These are phyloP conservation scores for Caloboletus inedulis DNA, from an alignment of 1,284 basidiomycete species.

Conservation along the genomic window DNA sequence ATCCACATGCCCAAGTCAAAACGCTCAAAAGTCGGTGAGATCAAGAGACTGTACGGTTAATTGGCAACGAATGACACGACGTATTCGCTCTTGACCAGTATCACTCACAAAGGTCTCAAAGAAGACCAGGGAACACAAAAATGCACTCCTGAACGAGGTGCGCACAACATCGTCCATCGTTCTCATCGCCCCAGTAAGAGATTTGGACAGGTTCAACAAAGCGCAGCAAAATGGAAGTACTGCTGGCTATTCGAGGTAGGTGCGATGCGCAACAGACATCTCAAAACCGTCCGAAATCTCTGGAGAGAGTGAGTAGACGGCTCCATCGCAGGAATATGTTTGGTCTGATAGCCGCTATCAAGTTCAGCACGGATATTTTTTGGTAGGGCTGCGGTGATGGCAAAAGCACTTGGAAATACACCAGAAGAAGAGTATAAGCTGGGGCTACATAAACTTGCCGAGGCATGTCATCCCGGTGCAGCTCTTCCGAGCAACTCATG, in stretches of 20 bases:
- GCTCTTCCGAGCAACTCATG: conserved; percentile 7
- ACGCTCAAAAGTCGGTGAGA: conserved; percentile 76
- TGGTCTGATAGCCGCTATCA: conserved; percentile 9
- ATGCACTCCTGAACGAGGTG: conserved; percentile 79
- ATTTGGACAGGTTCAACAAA: conserved; percentile 65
- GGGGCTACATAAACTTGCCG: conserved; percentile 78
- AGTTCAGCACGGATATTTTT: conserved; percentile 92
- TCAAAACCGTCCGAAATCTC: conserved; percentile 89
- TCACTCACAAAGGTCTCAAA: conserved; percentile 77
- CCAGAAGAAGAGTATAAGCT: conserved; percentile 83
- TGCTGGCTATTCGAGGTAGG: conserved; percentile 95
- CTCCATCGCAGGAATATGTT: neutral
- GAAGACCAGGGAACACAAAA: conserved; percentile 85
- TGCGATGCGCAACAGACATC: conserved; percentile 90
- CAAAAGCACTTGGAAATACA: conserved; percentile 90
- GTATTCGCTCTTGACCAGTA: conserved; percentile 41
- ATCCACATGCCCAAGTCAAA: conserved; percentile 81
- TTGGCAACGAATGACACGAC: conserved; percentile 14
- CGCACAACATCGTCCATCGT: conserved; percentile 25
- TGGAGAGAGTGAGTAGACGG: conserved; percentile 81
- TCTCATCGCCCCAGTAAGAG: conserved; percentile 1
- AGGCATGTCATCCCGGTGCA: conserved; percentile 47
- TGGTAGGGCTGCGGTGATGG: conserved; percentile 91
- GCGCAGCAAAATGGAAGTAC: conserved; percentile 86
- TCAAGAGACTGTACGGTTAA: neutral